Base-by-base conservation (phyloP, 2,329 filamentous ascomycete species). In the Arachnomyces sp. region DNA sequence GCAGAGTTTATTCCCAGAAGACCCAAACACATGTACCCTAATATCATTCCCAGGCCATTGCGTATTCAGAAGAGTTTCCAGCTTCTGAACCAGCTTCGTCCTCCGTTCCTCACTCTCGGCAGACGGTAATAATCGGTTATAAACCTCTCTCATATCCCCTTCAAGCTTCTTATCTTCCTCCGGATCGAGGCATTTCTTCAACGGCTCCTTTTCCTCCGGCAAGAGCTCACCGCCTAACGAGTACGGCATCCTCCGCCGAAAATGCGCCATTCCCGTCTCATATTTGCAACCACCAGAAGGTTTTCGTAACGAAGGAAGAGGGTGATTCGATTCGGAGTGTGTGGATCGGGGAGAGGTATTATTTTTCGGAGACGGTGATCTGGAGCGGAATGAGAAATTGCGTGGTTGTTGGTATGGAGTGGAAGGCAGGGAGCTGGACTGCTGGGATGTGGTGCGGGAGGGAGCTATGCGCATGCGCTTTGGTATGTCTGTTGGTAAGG, bases 41-140 rank as follows among this genome's bases (percentile, higher is more conserved):
- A 95, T 95, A 45, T 93, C 76, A 54, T 87, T 82, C 1, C 84
- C 87, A 1, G 92, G 92, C 86, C 90, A 98, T 58, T 93, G 80
- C 6, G 84, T 76, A 55, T 93, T 92, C 59, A 98, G 79, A 31
- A 96, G 77, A 50, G 76, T 81, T 63, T 94, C 84, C 54, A 98
- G 67, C 66, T 96, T 98, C 49, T 73, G 70, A n/a, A 95, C 79
- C 52, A 98, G 77, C 54, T 76, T 79, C 48, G 74, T 71, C 44
- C 90, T 75, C 49, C 86, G 81, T 44, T 77, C 71, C 53, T 94
- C 84, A 43, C 90, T 89, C 49, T 86, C 77, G 1, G 76, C 67
- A 2, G 83, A 90, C 6, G 92, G 92, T 55, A 92, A 67, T 74
- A 98, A 79, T 65, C 79, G 77, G 56, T 85, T 77, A 62, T 93